Base-by-base conservation (phyloP, 306 rosid species). In the Adenanthera pavonina region DNA sequence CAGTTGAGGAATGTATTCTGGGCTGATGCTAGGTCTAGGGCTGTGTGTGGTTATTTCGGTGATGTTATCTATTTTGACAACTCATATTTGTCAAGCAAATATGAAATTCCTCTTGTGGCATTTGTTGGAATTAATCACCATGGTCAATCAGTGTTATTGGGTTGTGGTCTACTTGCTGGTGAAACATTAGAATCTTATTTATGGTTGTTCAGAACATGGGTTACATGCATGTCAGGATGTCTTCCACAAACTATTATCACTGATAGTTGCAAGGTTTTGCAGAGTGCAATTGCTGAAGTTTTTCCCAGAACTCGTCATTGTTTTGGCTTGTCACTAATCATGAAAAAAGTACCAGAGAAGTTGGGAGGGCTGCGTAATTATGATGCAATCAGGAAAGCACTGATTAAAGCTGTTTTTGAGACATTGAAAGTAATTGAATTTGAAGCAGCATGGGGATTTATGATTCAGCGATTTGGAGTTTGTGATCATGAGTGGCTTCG, bases 161-260 rank as follows among this genome's bases (percentile, higher is more conserved):
- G 99, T 19, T 93, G 97, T 86, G 97, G 97, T 52, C 88, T 93
- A 46, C 92, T 93, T 73, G 92, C 97, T 19, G 92, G 97, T 81
- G 97, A 95, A 84, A 90, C 91, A 1, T 53, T 72, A 16, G 93
- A 91, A 71, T 91, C 97, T 65, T 95, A 93, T 85, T 4, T 62
- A 75, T 95, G 99, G 99, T 81, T 95, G 80, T 91, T 95, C 86
- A 90, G 81, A 87, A 73, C 97, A 77, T 95, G 99, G 99, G 82
- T 89, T 59, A 88, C 85, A 19, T 93, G 91, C 83, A 85, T 87
- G 87, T 81, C 92, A 3, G 93, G 94, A 74, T 85, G 74, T 78
- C 77, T 83, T 83, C 97, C 94, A 34, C 92, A 91, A 85, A 95
- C 97, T 59, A 80, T 95, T 83, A 86, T 95, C 43, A 93, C 97